These are phyloP conservation scores for Leccinum angustisporum DNA, from an alignment of 1,284 basidiomycete genomes.

Conservation along the genomic window DNA sequence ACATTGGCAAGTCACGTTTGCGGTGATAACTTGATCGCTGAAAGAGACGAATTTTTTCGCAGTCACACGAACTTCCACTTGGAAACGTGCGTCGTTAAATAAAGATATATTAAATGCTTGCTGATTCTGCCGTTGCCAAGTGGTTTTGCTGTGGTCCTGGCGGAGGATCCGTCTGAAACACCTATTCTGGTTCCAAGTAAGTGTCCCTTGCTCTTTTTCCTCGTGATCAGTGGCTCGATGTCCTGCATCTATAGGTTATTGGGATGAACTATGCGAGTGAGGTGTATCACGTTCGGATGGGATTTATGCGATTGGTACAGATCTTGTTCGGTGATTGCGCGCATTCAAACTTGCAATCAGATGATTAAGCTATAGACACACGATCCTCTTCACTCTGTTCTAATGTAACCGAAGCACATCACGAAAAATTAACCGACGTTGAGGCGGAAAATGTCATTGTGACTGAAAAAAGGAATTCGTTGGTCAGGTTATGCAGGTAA, in stretches of 20 bases:
- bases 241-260: slow-evolving; percentile 10
- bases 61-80: slow-evolving; percentile 35
- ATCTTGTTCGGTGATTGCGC: background rate
- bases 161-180: slow-evolving; percentile 18
- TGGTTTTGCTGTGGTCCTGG: slow-evolving; percentile 24
- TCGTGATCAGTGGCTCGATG: background rate
- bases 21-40: background rate
- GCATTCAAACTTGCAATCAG: background rate
- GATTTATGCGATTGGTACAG: background rate
- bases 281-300: background rate
- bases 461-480: slow-evolving; percentile 40
- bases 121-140: slow-evolving; percentile 9
- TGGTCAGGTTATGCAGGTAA: background rate
- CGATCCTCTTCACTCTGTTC: slow-evolving; percentile 6
- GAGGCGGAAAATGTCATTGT: slow-evolving; percentile 90
- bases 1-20: slow-evolving; percentile 19
- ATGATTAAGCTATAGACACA: slow-evolving; percentile 17
- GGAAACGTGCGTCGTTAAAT: slow-evolving; percentile 14
- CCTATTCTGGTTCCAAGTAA: slow-evolving; percentile 14
- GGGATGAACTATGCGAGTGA: slow-evolving; percentile 22
- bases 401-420: background rate
- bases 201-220: background rate
- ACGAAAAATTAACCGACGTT: slow-evolving; percentile 50
- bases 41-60: background rate
- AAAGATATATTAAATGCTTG: background rate